These are phyloP conservation scores for Aspergillaceae sp. DNA, from an alignment of 2,329 filamentous ascomycete genomes.

Conservation along the genomic window DNA sequence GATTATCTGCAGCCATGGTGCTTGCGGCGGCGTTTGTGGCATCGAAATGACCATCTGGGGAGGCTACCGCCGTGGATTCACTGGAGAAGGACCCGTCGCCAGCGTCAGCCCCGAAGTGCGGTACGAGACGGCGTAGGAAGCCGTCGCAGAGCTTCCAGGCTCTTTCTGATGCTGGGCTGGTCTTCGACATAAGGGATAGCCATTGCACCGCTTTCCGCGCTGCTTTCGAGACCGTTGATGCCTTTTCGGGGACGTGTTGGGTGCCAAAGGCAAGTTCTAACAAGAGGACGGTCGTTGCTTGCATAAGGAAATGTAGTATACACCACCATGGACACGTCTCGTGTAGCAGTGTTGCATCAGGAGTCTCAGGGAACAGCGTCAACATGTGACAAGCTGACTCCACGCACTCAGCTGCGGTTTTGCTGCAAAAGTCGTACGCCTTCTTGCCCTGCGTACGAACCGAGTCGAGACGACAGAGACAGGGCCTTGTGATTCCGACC, in stretches of 20 bases:
- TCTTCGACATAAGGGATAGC: slow-evolving; percentile 24
- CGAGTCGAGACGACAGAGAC: slow-evolving; percentile 33
- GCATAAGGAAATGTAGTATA: slow-evolving; percentile 38
- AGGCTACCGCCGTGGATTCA: slow-evolving; percentile 14
- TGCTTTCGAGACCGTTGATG: slow-evolving; percentile 26
- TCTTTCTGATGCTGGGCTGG: slow-evolving; percentile 21
- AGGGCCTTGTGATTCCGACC: slow-evolving; percentile 36
- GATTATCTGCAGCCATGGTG: slow-evolving; percentile 3
- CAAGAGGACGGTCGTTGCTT: slow-evolving; percentile 36
- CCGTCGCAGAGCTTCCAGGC: slow-evolving; percentile 30
- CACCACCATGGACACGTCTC: slow-evolving; percentile 38
- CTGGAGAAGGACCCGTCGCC: slow-evolving; percentile 22
- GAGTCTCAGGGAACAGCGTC: slow-evolving; percentile 32
- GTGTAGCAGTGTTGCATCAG: slow-evolving; percentile 29
- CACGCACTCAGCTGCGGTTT: slow-evolving; percentile 34
- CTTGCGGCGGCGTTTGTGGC: slow-evolving; percentile 10
- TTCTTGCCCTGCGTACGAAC: slow-evolving; percentile 23
- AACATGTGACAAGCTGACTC: slow-evolving; percentile 36
- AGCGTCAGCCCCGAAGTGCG: slow-evolving; percentile 22
- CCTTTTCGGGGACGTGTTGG: slow-evolving; percentile 37
- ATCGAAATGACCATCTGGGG: slow-evolving; percentile 11
- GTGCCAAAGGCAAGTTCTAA: slow-evolving; percentile 35
- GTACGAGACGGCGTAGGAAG: slow-evolving; percentile 26
- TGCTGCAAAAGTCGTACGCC: slow-evolving; percentile 29
- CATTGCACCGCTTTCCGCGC: slow-evolving; percentile 29